Percentiles rank a stretch among this genome's conserved stretches.
phyloP scores from a whole-genome alignment of 768 basidiomycete species.

The Kwoniella botswanensis region DNA sequence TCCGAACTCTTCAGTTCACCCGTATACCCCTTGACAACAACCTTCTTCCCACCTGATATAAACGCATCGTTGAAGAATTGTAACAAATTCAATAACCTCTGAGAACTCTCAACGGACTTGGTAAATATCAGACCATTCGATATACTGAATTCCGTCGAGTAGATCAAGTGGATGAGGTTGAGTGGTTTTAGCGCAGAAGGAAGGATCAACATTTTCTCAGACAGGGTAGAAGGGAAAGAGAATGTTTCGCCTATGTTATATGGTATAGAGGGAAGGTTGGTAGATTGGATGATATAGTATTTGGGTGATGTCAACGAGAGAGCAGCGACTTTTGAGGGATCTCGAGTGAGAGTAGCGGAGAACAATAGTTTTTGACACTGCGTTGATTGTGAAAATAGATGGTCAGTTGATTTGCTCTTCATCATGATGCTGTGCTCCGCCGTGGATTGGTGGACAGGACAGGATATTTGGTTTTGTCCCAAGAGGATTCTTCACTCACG shows the following conservation, averaged over 20 bases:
- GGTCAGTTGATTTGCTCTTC: not conserved
- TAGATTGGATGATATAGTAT: constrained; percentile 81
- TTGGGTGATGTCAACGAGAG: constrained; percentile 77
- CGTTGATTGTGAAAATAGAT: not conserved
- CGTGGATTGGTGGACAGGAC: not conserved
- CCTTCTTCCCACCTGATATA: constrained; percentile 31
- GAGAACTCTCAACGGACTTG: constrained; percentile 91
- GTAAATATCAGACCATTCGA: constrained; percentile 87
- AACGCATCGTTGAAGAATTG: constrained; percentile 74
- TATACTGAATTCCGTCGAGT: constrained; percentile 62
- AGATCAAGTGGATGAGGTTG: constrained; percentile 83
- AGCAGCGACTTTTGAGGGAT: constrained; percentile 89
- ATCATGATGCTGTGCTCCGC: not conserved
- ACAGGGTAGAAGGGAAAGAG: constrained; percentile 75
- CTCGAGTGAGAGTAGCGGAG: constrained; percentile 91
- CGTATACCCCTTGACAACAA: constrained; percentile 75
- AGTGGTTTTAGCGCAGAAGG: constrained; percentile 82
- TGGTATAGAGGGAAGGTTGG: constrained; percentile 18
- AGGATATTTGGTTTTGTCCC: not conserved
- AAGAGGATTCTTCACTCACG: constrained; percentile 25
- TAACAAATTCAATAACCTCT: constrained; percentile 78
- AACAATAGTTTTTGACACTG: constrained; percentile 92
- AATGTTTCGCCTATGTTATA: constrained; percentile 56
- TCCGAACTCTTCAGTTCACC: constrained; percentile 78
- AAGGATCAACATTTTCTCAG: constrained; percentile 89